Evolutionary conservation across 805 yeast species (phyloP), one percentile per base, ranked within the genome.

Genomic region (Komagataella phaffii): DNA sequence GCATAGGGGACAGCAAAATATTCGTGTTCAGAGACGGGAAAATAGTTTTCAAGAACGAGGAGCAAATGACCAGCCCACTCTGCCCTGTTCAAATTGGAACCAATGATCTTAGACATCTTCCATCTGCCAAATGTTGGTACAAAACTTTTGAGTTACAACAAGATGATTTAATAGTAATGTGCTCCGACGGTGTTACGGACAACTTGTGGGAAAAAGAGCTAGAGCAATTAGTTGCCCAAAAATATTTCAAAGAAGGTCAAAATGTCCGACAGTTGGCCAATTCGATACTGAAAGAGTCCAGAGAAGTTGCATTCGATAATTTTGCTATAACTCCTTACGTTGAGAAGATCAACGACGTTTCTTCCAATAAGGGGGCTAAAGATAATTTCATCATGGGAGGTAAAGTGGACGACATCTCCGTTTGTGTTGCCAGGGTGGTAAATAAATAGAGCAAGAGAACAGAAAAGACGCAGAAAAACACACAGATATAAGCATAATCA

Each of bases 11-110:
- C 59, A 72, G 76, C 3, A 71, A 71, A 56, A 53, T 77, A 17
- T 76, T 67, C 57, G 63, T 77, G n/a, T 67, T 77, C 19, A 60
- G 82, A 52, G 68, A 73, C 45, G 76, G 75, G 1, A 64, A 70
- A 48, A 62, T 77, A 18, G 60, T 73, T 17, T 61, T 61, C 45
- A 61, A 73, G 2, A 77, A 75, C 57, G 67, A 68, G 53, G 79
- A 73, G 53, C 80, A 74, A 55, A 67, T 75, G 68, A 64, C 69
- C 6, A 60, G 72, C 2, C 66, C 63, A 6, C 58, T 76, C 52
- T 76, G 81, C 59, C 82, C 82, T 5, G 67, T 71, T 54, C 82
- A 77, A 55, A 74, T 77, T 6, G 82, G 82, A 1, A 77, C 82
- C 0, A 78, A 75, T 45, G 67, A 74, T 5, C 58, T 68, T 24